Evolutionary conservation across 2,329 filamentous ascomycete species (phyloP).

Genomic region (Colletotrichum cuscutae): DNA sequence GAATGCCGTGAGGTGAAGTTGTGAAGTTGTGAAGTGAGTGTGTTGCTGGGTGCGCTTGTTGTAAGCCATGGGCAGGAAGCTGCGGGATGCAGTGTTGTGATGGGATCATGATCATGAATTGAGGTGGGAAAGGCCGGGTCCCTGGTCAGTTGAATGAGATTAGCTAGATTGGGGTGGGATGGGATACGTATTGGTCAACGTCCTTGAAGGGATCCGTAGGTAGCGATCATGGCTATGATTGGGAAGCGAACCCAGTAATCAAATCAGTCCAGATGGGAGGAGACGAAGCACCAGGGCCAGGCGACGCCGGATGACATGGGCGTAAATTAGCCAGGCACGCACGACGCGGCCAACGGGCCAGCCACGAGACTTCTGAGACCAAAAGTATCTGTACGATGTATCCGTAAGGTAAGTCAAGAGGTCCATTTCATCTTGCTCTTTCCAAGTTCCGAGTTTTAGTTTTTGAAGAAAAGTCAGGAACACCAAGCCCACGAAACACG

Average conservation of each 20-base stretch:
- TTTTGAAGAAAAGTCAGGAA: background rate
- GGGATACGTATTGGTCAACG: background rate
- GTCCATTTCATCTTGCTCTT: background rate
- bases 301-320: slow-evolving; percentile 6
- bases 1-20: background rate
- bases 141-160: slow-evolving; percentile 15
- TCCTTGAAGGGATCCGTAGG: too few species aligned
- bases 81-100: slow-evolving; percentile 23
- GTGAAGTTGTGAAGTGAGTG: background rate
- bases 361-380: background rate
- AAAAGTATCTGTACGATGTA: too few species aligned
- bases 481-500: background rate
- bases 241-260: slow-evolving; percentile 6
- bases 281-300: slow-evolving; percentile 3
- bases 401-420: background rate
- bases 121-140: background rate
- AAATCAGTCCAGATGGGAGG: slow-evolving; percentile 2
- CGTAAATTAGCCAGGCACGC: background rate
- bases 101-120: slow-evolving; percentile 17
- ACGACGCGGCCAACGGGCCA: background rate
- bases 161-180: slow-evolving; percentile 16
- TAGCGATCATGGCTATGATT: slow-evolving; percentile 7
- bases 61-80: background rate
- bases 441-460: background rate
- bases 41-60: background rate